phyloP scores from a whole-genome alignment of 352 stramenopile species.

The Pilasporangium apinafurcum region DNA sequence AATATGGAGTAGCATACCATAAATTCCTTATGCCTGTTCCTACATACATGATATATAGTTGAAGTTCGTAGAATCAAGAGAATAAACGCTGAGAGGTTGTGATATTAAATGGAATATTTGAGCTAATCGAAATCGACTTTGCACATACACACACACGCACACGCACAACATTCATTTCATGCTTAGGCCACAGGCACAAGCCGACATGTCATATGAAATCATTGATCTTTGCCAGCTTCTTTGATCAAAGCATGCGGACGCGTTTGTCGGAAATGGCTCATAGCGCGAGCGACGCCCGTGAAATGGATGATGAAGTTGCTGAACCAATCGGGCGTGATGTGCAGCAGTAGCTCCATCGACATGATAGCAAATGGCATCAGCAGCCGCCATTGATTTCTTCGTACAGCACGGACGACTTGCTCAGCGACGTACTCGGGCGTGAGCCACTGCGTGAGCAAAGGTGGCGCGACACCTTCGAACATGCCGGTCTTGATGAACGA shows the following conservation, averaged over 20 bases:
- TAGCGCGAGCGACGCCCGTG: conserved; percentile 25
- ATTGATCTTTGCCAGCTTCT: neutral
- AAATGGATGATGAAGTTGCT: conserved; percentile 28
- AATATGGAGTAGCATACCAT: too few relatives aligned
- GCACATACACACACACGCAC: too few relatives aligned
- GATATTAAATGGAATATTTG: too few relatives aligned
- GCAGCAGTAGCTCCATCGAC: conserved; percentile 22
- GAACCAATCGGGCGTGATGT: conserved; percentile 30
- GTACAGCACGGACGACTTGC: conserved; percentile 36
- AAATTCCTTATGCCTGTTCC: too few relatives aligned
- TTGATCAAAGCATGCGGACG: conserved; percentile 25
- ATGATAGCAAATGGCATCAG: conserved; percentile 22
- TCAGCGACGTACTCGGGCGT: conserved; percentile 37
- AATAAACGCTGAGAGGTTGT: too few relatives aligned
- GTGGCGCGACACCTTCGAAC: conserved; percentile 45
- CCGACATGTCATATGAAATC: too few relatives aligned
- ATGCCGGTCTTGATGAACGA: conserved; percentile 57
- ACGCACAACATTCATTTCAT: too few relatives aligned
- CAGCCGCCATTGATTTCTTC: conserved; percentile 35
- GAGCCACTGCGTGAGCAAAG: conserved; percentile 29
- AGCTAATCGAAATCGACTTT: too few relatives aligned
- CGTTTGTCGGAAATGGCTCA: conserved; percentile 47
- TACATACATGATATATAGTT: too few relatives aligned
- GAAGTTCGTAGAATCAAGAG: too few relatives aligned
- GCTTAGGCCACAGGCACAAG: too few relatives aligned